Evolutionary conservation across 495 filamentous ascomycete species (phyloP), one percentile per base, ranked within the genome.

Genomic region (Amphirosellinia nigrospora): DNA sequence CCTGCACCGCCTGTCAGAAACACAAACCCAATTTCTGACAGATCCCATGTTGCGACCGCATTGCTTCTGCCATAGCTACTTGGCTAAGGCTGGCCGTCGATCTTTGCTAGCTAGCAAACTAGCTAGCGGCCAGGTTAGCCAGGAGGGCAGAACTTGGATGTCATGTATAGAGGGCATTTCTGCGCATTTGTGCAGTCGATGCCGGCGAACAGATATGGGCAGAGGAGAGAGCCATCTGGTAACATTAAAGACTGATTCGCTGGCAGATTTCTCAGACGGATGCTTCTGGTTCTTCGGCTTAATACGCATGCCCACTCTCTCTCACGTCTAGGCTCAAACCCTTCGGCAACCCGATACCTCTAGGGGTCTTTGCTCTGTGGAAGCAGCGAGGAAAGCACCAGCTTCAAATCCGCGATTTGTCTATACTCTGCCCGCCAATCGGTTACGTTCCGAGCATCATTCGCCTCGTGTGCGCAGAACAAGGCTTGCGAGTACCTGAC

Each of bases 21-120:
- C 71, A 68, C 74, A 70, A 70, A 69, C 69, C 74, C 71, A 53
- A 70, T 76, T 74, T 78, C 76, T 78, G 72, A 73, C 65, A 76
- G 72, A 76, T 71, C 74, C 45, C 64, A 71, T 64, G 69, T 50
- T 73, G 70, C 56, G 64, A 70, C 70, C 70, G 59, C 64, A 53
- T 60, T 43, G 32, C 50, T 72, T 38, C 59, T 55, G 66, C 68
- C 38, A 70, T 70, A 70, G 34, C 45, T 64, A 69, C 68, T 65
- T 65, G 36, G 61, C 59, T 64, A 46, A 56, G 59, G 46, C 46
- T 70, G 48, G 58, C n/a, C 48, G 53, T 63, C 58, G 48, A 59
- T 56, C 45, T 64, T 23, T 23, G 32, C 52, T 58, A 30, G 46
- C 62, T 41, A 65, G 39, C 50, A 43, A 43, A 48, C 68, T 65